Conservation (phyloP, 2,329 filamentous ascomycete genomes). For the Penicillium polonicum region DNA sequence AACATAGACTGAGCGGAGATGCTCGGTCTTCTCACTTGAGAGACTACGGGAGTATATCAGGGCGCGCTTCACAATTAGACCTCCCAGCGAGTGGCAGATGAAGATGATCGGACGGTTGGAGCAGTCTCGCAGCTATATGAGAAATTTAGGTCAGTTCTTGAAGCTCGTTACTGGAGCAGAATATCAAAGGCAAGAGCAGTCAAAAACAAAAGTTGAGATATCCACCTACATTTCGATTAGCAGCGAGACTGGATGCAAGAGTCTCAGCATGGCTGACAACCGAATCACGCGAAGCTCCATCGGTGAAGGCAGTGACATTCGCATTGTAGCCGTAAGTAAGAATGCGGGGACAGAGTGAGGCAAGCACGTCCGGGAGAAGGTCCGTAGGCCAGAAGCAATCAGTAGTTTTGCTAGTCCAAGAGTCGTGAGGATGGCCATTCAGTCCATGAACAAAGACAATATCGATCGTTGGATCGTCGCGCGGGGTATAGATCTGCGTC, state of each 20-base stretch:
- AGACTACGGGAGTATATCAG: conserved; percentile 66
- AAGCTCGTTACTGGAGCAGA: neutral
- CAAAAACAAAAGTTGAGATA: neutral
- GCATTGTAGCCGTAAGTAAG: conserved; percentile 75
- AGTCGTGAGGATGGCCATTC: conserved; percentile 64
- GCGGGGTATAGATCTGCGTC: conserved; percentile 42
- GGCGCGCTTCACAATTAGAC: conserved; percentile 69
- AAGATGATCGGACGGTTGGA: conserved; percentile 69
- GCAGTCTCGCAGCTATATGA: conserved; percentile 45
- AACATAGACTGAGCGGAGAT: conserved; percentile 67
- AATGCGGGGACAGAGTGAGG: conserved; percentile 59
- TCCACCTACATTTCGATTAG: conserved; percentile 56
- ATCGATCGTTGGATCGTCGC: conserved; percentile 42
- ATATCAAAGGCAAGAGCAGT: neutral
- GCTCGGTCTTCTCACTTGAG: conserved; percentile 58
- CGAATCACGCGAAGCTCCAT: conserved; percentile 61
- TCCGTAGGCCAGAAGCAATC: conserved; percentile 68
- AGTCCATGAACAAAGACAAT: conserved; percentile 70
- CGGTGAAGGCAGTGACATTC: conserved; percentile 54
- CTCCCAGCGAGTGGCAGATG: conserved; percentile 72
- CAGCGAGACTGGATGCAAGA: conserved; percentile 61
- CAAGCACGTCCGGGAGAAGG: conserved; percentile 62
- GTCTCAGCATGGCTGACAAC: conserved; percentile 71
- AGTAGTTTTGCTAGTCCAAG: conserved; percentile 55
- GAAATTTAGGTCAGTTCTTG: neutral